phyloP scores from a whole-genome alignment of 208 protist genomes.

The Ichthyophonus hoferi region DNA sequence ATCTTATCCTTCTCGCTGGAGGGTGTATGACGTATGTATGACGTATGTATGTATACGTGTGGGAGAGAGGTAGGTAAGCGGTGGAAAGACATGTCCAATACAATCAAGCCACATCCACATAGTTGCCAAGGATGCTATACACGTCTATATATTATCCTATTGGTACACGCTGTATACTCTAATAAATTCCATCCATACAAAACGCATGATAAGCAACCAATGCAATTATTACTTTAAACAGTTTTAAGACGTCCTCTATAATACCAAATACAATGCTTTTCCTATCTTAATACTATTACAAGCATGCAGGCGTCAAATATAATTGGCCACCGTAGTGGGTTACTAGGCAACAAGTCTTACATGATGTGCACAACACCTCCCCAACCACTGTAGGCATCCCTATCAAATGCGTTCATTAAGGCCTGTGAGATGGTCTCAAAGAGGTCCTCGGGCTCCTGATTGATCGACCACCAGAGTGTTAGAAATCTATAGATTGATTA shows the following conservation, averaged over 20 bases:
- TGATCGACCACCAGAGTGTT: no score
- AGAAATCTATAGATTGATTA: no score
- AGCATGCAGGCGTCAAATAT: neutral
- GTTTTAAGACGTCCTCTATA: neutral
- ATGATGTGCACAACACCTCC: slow-evolving; percentile 82
- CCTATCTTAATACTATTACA: neutral
- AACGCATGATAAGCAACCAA: neutral
- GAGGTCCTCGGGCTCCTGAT: slow-evolving; percentile 85
- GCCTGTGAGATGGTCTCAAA: slow-evolving; percentile 85
- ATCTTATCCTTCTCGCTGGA: slow-evolving; percentile 50
- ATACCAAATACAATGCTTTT: neutral
- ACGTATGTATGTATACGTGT: neutral
- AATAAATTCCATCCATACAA: neutral
- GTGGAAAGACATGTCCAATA: neutral
- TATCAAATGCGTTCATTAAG: slow-evolving; percentile 88
- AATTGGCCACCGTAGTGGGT: neutral
- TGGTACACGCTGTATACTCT: neutral
- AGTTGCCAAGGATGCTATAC: neutral
- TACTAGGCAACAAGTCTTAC: slow-evolving; percentile 38
- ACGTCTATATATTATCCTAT: neutral
- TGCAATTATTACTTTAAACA: neutral
- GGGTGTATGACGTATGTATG: neutral
- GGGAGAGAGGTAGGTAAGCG: neutral
- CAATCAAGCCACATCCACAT: neutral
- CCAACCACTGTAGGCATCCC: slow-evolving; percentile 93